Evolutionary conservation across 495 filamentous ascomycete species (phyloP), one percentile per base, ranked within the genome.

Genomic region (Chaetomium fimeti): DNA sequence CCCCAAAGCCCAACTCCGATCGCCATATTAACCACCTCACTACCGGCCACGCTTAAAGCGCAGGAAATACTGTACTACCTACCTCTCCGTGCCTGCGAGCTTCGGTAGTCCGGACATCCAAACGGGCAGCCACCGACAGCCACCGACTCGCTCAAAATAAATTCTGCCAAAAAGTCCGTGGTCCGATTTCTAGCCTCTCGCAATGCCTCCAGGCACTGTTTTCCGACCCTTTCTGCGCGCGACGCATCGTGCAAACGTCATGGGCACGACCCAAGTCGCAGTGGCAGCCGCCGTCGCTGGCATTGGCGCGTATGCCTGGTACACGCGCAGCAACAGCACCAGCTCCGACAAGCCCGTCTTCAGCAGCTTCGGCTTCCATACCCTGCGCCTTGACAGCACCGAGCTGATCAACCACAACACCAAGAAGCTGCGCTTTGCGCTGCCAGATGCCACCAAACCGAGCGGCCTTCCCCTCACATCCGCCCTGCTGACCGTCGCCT

Each of bases 341-440:
- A 24, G n/a, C 15, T 28, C 32, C 27, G 67, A 62, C 32, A 75
- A 72, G 69, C 66, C 70, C 13, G 54, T 67, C 42, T 72, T 75
- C 56, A 60, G 57, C 29, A 66, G 67, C 66, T 72, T 76, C 27
- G 73, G 73, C 53, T 78, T 80, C 64, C 64, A 74, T 45, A 75
- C 70, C 16, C 74, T 83, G 5, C 63, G 72, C 48, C 74, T 83
- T 0, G 71, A 80, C 48, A 85, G 83, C 69, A 77, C 80, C 55
- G 79, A 88, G 67, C 65, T 74, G 2, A 78, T 89, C 57, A 89
- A 85, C 69, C 85, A 87, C 74, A 86, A 90, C 65, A 88, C 85
- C 5, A 89, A 88, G 69, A 79, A 80, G 40, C 72, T 90, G 55
- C 78, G 83, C 5, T 90, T 90, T 52, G 82, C 83, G 63, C 78